Percentiles rank a stretch among this genome's conserved stretches.
Conservation (phyloP, 2,329 filamentous ascomycete genomes). For the Leptographium lundbergii region DNA sequence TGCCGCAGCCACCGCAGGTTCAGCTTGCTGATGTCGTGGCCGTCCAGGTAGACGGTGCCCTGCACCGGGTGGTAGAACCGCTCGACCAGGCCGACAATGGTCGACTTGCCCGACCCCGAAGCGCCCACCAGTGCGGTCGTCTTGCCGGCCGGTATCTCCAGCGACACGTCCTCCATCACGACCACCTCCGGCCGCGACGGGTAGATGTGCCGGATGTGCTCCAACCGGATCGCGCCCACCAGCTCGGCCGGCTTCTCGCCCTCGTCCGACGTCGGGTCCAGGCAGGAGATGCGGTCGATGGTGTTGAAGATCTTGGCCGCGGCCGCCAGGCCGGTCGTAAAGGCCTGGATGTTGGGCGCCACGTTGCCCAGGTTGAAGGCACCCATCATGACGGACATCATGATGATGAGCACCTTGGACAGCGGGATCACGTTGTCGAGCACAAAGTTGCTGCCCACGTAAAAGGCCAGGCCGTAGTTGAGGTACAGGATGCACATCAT, state of each 20-base stretch:
- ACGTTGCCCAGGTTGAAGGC: slow-evolving; percentile 85
- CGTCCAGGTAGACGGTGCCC: slow-evolving; percentile 70
- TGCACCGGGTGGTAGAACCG: slow-evolving; percentile 85
- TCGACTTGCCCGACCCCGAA: slow-evolving; percentile 89
- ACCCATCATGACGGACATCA: slow-evolving; percentile 86
- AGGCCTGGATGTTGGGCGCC: slow-evolving; percentile 74
- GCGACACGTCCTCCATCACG: slow-evolving; percentile 72
- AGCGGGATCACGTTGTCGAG: slow-evolving; percentile 53
- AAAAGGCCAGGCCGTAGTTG: slow-evolving; percentile 81
- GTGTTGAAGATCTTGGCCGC: slow-evolving; percentile 88
- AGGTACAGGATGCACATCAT: slow-evolving; percentile 79
- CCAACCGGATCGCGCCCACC: slow-evolving; percentile 67
- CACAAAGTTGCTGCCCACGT: slow-evolving; percentile 70
- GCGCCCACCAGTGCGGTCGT: slow-evolving; percentile 88
- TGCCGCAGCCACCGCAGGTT: slow-evolving; percentile 87
- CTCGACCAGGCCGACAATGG: slow-evolving; percentile 84
- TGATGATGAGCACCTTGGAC: slow-evolving; percentile 65
- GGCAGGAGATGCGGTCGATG: slow-evolving; percentile 75
- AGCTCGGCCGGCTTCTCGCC: slow-evolving; percentile 58
- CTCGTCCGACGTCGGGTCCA: slow-evolving; percentile 60
- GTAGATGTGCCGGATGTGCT: slow-evolving; percentile 83
- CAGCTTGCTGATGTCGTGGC: slow-evolving; percentile 63
- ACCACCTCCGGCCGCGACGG: slow-evolving; percentile 82
- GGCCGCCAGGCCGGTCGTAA: slow-evolving; percentile 70
- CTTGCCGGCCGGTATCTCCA: slow-evolving; percentile 77